phyloP scores from a whole-genome alignment of 768 basidiomycete species.

The Pleurotus eryngii region DNA sequence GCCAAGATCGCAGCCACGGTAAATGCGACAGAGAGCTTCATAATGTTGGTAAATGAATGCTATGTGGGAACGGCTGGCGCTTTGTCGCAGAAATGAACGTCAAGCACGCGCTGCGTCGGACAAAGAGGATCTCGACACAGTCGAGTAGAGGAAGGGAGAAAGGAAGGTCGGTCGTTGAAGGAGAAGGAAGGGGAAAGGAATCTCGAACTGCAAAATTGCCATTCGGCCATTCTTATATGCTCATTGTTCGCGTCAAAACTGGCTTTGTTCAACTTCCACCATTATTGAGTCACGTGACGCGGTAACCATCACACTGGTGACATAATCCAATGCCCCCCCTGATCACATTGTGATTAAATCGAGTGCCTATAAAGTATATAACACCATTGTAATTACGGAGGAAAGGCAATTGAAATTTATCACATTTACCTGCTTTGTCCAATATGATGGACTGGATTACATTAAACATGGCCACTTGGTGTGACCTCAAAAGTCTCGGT shows the following conservation, averaged over 20 bases:
- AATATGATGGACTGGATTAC: too few species aligned
- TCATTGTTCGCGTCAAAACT: background rate
- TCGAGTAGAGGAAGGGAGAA: slow-evolving; percentile 1
- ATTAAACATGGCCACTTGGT: too few species aligned
- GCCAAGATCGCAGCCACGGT: background rate
- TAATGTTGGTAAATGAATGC: slow-evolving; percentile 1
- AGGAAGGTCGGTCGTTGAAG: background rate
- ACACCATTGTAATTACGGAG: too few species aligned
- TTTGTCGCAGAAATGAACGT: background rate
- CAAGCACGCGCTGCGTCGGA: background rate
- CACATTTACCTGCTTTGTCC: too few species aligned
- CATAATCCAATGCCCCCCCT: too few species aligned
- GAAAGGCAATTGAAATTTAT: too few species aligned
- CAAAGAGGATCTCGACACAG: slow-evolving; percentile 1
- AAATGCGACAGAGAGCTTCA: slow-evolving; percentile 1
- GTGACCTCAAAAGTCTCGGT: too few species aligned
- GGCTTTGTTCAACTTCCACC: too few species aligned
- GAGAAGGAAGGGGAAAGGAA: background rate
- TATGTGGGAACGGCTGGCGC: slow-evolving; percentile 2
- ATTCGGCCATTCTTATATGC: slow-evolving; percentile 1
- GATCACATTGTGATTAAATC: too few species aligned
- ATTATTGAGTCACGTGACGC: background rate
- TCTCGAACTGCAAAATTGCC: background rate
- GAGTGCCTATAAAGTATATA: too few species aligned
- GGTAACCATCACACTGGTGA: too few species aligned